Evolutionary conservation across 2,329 filamentous ascomycete genomes (phyloP), one percentile per base, ranked within the genome.

Genomic region (Chaetomium strumarium): DNA sequence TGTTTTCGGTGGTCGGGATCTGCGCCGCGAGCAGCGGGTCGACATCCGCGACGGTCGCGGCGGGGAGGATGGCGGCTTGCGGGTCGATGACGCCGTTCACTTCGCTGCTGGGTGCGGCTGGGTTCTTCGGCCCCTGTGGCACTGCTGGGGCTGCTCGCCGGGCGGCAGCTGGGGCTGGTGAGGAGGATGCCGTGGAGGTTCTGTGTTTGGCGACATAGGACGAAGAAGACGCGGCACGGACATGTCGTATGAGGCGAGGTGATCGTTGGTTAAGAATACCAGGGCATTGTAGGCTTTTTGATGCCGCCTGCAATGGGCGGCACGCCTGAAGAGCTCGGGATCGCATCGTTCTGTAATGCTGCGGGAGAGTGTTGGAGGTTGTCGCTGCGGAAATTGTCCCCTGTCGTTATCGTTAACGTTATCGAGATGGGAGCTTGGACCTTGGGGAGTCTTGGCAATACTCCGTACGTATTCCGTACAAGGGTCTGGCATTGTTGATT

Each of bases 11-110:
- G 24, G 51, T 56, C 13, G 58, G 57, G 38, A 60, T 60, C n/a
- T 53, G 34, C 9, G 52, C 45, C 37, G 58, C 55, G n/a, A 63
- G 58, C 19, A 51, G 37, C 29, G 60, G 55, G 42, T 65, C 63
- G 36, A 70, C 66, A 52, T 68, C 68, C 34, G 66, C 58, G 13
- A 68, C 65, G 4, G 64, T 64, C 8, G 64, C 63, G 17, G 63
- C 37, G 5, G 61, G 63, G 0, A 64, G 64, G 43, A 58, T 57
- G 24, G 66, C 66, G 6, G 61, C 63, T 51, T 65, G 60, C 7
- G 58, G 55, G 49, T 68, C 66, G 24, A 58, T 50, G 10, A 48
- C n/a, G 34, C 63, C 61, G 2, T 60, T 67, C 38, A 33, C 10
- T 33, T 33, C 44, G 50, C 36, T 52, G 42, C 20, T 2, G 43